Percentiles rank a stretch among this genome's conserved stretches.
phyloP scores from a whole-genome alignment of 1,139 yeast species.

The Lodderomyces metapsilosis region DNA sequence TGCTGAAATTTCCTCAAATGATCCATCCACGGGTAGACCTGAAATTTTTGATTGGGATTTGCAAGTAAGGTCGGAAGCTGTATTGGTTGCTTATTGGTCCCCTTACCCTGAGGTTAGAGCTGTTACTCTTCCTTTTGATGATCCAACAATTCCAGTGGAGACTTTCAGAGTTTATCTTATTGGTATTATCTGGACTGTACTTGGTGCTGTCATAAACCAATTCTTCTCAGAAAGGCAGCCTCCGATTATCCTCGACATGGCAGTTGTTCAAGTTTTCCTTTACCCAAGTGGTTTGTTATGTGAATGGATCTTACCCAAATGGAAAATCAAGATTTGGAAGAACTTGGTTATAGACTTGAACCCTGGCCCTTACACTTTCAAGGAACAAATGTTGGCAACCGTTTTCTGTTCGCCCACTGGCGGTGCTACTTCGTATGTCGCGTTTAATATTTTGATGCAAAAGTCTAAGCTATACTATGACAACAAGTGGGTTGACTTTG shows the following conservation, averaged over 20 bases:
- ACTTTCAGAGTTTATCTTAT: no score
- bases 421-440: slow-evolving; percentile 33
- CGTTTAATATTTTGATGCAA: slow-evolving; percentile 22
- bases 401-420: slow-evolving; percentile 27
- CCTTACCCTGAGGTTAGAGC: no score
- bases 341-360: slow-evolving; percentile 16
- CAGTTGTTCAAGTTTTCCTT: slow-evolving; percentile 29
- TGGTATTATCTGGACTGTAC: slow-evolving; percentile 50
- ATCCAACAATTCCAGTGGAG: no score
- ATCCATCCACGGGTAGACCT: slow-evolving; percentile 23
- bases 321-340: slow-evolving; percentile 13
- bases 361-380: slow-evolving; percentile 30
- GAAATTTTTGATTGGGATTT: neutral
- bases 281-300: slow-evolving; percentile 24
- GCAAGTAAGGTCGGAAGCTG: no score
- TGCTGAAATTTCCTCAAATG: slow-evolving; percentile 55
- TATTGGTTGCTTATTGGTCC: no score
- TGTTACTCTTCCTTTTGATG: no score
- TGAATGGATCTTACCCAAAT: slow-evolving; percentile 24
- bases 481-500: slow-evolving; percentile 43
- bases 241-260: slow-evolving; percentile 39
- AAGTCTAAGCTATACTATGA: slow-evolving; percentile 40
- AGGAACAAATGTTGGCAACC: slow-evolving; percentile 30
- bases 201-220: no score
- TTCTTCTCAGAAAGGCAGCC: slow-evolving; percentile 58